phyloP scores from a whole-genome alignment of 352 stramenopile species.

The Elongisporangium prolatum region DNA sequence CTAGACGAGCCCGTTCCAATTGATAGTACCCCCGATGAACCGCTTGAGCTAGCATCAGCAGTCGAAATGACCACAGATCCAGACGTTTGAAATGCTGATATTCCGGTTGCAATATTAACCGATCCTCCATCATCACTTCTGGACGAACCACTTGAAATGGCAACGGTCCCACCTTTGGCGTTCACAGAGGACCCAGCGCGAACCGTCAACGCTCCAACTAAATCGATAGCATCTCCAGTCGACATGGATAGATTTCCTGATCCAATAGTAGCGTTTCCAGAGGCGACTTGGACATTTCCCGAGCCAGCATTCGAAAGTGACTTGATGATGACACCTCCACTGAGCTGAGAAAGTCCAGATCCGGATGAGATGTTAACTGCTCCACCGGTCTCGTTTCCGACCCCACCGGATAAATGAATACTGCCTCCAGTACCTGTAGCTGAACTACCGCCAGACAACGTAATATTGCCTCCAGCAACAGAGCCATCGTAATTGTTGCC shows the following conservation, averaged over 20 bases:
- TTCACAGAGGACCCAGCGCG: constrained; percentile 25
- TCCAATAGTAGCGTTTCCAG: constrained; percentile 9
- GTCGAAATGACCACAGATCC: constrained; percentile 40
- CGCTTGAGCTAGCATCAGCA: constrained; percentile 22
- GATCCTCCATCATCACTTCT: constrained; percentile 31
- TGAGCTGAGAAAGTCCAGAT: constrained; percentile 28
- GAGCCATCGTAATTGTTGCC: constrained; percentile 73
- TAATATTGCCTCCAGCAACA: constrained; percentile 66
- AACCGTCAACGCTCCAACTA: constrained; percentile 28
- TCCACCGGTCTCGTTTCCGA: constrained; percentile 38
- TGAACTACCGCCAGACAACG: constrained; percentile 60
- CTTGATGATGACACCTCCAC: constrained; percentile 43
- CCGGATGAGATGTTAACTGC: constrained; percentile 46
- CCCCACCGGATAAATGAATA: constrained; percentile 40
- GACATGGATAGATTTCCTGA: constrained; percentile 25
- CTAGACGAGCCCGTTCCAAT: constrained; percentile 46
- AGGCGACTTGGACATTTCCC: constrained; percentile 9
- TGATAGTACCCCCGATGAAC: constrained; percentile 43
- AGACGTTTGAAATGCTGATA: constrained; percentile 29
- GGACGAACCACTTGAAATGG: constrained; percentile 30
- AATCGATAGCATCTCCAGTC: not conserved
- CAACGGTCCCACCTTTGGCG: constrained; percentile 27
- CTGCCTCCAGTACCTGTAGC: constrained; percentile 54
- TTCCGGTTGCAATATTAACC: constrained; percentile 37
- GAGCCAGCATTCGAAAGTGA: constrained; percentile 12